Percentiles rank a stretch among this genome's conserved stretches.
These are phyloP conservation scores for Trypanosomatidae sp. DNA, from an alignment of 208 protist species.

Conservation along the genomic window DNA sequence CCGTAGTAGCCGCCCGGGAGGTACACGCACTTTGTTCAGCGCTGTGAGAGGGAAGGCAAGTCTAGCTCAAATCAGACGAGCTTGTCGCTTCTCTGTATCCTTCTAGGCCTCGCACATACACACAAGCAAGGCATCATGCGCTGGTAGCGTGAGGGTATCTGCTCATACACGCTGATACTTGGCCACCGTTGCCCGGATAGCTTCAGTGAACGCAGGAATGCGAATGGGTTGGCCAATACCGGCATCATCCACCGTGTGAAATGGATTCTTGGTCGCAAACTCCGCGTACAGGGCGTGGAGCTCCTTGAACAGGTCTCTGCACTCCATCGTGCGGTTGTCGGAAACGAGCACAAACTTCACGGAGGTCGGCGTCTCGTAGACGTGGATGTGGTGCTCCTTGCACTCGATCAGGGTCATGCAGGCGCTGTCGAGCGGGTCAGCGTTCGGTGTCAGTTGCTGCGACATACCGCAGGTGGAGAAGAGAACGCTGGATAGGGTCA, in stretches of 20 bases:
- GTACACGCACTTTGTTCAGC: background rate
- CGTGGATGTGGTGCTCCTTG: conserved; percentile 85
- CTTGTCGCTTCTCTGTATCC: background rate
- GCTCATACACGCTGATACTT: conserved; percentile 36
- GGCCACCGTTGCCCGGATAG: conserved; percentile 44
- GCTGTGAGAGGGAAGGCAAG: background rate
- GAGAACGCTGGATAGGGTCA: conserved; percentile 82
- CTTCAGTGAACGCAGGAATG: conserved; percentile 75
- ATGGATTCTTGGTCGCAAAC: conserved; percentile 82
- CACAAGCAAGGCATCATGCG: background rate
- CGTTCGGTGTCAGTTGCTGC: conserved; percentile 82
- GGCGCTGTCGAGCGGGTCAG: conserved; percentile 74
- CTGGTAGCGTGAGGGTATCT: background rate
- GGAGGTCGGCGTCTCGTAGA: conserved; percentile 78
- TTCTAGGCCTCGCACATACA: background rate
- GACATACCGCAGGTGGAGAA: conserved; percentile 88
- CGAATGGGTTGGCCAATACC: conserved; percentile 88
- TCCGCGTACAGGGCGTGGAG: conserved; percentile 74
- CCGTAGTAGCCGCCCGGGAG: background rate
- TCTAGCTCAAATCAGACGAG: background rate
- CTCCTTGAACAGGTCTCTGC: conserved; percentile 56
- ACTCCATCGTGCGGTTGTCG: conserved; percentile 64
- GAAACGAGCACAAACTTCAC: conserved; percentile 82
- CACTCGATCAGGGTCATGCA: conserved; percentile 85
- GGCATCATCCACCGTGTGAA: conserved; percentile 82